phyloP scores from a whole-genome alignment of 2,329 filamentous ascomycete genomes.

The Curvularia sp. region DNA sequence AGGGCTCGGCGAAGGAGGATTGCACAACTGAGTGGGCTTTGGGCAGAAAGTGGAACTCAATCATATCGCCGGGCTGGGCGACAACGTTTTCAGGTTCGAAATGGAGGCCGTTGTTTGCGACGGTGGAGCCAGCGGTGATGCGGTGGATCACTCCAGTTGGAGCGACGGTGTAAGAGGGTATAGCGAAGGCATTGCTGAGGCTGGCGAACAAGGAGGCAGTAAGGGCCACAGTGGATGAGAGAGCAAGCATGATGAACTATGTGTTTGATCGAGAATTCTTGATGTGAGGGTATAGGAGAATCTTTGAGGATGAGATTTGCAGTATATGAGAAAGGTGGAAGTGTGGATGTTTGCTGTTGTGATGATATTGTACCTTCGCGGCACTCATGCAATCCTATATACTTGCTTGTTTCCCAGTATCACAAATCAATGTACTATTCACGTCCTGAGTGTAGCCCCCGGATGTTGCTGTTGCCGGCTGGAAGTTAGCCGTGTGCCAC shows the following conservation, averaged over 20 bases:
- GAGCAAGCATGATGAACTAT: slow-evolving; percentile 29
- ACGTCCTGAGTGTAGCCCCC: slow-evolving; percentile 19
- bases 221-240: slow-evolving; percentile 31
- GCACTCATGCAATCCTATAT: slow-evolving; percentile 22
- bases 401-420: neutral
- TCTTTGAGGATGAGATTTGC: slow-evolving; percentile 1
- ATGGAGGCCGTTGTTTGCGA: slow-evolving; percentile 37
- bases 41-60: slow-evolving; percentile 60
- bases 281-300: neutral
- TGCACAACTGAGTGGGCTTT: slow-evolving; percentile 78
- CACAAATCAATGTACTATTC: slow-evolving; percentile 11
- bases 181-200: slow-evolving; percentile 25
- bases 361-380: slow-evolving; percentile 27
- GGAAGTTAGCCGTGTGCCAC: slow-evolving; percentile 14
- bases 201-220: slow-evolving; percentile 30
- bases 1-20: slow-evolving; percentile 74
- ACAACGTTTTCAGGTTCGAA: slow-evolving; percentile 46
- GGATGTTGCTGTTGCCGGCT: slow-evolving; percentile 17
- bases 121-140: slow-evolving; percentile 36
- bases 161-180: slow-evolving; percentile 13
- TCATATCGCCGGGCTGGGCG: slow-evolving; percentile 40
- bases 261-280: neutral
- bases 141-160: slow-evolving; percentile 39
- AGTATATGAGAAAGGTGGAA: neutral
- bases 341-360: slow-evolving; percentile 14